Evolutionary conservation across 164 flowering plant species (phyloP).

Genomic region (Tinospora cordifolia): DNA sequence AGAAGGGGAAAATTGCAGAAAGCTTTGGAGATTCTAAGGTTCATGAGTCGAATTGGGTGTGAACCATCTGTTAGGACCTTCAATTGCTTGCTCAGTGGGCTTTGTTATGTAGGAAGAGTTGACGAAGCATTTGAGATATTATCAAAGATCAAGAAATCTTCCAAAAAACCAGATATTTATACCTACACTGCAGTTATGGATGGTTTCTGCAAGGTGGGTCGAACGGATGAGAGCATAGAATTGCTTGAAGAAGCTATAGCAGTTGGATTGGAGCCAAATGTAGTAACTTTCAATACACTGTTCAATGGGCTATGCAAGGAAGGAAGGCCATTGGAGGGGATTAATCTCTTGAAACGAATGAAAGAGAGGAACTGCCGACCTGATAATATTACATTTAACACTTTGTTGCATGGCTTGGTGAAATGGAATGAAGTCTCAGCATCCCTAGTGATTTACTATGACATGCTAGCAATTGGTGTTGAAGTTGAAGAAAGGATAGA

Average conservation of each 20-base stretch:
- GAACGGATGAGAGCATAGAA: conserved; percentile 67
- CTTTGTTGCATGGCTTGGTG: conserved; percentile 65
- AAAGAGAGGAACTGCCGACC: conserved; percentile 44
- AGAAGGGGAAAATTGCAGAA: conserved; percentile 45
- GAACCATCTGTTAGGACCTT: conserved; percentile 52
- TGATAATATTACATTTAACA: conserved; percentile 62
- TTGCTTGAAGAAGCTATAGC: conserved; percentile 55
- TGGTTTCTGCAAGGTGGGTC: conserved; percentile 87
- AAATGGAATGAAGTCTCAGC: conserved; percentile 48
- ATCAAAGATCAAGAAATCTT: conserved; percentile 38
- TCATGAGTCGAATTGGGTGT: conserved; percentile 44
- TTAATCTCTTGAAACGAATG: conserved; percentile 51
- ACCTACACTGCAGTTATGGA: conserved; percentile 72
- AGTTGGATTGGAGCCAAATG: conserved; percentile 52
- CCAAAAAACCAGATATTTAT: conserved; percentile 51
- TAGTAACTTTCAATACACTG: conserved; percentile 63
- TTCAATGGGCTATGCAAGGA: conserved; percentile 69
- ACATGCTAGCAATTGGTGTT: conserved; percentile 45
- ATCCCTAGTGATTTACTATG: conserved; percentile 42
- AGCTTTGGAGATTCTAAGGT: conserved; percentile 52
- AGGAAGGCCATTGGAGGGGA: conserved; percentile 64
- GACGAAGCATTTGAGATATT: conserved; percentile 64
- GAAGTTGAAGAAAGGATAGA: conserved; percentile 47
- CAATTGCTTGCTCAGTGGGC: conserved; percentile 73
- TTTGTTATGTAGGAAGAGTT: conserved; percentile 77